Evolutionary conservation across 2,329 filamentous ascomycete species (phyloP).

Genomic region (Colletotrichum magnum): DNA sequence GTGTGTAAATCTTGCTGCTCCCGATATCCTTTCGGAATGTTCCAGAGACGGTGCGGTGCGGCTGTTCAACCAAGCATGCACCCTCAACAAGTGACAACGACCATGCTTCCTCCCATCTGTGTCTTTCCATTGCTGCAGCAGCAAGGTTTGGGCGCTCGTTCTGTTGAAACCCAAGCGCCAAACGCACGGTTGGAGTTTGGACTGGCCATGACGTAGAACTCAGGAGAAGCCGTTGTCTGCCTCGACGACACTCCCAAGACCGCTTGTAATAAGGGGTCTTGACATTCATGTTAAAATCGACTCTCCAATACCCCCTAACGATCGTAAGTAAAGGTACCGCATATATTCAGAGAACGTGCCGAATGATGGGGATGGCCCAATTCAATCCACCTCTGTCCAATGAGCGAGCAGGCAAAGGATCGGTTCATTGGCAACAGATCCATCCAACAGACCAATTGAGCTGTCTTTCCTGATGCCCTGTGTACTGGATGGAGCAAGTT

Average conservation of each 20-base stretch:
- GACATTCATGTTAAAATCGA: too few species aligned
- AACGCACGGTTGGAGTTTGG: slow-evolving; percentile 32
- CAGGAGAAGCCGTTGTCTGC: neutral
- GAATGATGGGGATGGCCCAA: neutral
- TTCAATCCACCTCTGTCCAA: slow-evolving; percentile 1
- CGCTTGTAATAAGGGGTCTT: neutral
- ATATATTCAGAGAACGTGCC: too few species aligned
- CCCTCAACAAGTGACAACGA: neutral
- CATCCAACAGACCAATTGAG: neutral
- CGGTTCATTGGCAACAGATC: neutral
- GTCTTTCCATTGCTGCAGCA: slow-evolving; percentile 11
- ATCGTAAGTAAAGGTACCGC: too few species aligned
- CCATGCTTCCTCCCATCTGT: neutral
- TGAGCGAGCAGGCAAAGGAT: slow-evolving; percentile 1
- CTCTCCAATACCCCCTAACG: too few species aligned
- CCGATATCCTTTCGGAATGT: too few species aligned
- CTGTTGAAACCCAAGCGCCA: slow-evolving; percentile 39
- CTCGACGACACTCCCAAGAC: neutral
- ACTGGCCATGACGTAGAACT: slow-evolving; percentile 30
- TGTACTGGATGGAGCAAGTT: neutral
- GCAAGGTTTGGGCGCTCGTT: slow-evolving; percentile 38
- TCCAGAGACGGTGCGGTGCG: too few species aligned
- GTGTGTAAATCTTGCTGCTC: too few species aligned
- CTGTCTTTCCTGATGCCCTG: neutral
- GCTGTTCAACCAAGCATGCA: too few species aligned